Base-by-base conservation (phyloP, 305 asterid species). In the Fraxinus floribunda region DNA sequence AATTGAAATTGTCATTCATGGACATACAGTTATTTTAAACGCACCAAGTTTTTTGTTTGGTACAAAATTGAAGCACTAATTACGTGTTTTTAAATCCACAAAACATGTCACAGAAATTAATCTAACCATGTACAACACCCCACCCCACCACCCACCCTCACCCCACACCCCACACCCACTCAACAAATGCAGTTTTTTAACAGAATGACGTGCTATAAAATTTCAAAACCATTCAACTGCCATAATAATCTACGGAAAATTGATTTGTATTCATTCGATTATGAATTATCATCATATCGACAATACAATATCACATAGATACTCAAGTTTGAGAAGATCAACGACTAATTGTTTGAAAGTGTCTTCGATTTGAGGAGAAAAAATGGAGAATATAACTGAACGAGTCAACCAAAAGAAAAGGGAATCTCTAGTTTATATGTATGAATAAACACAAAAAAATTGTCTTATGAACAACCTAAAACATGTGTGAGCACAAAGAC, bases 1-100 rank as follows among this genome's bases (percentile, higher is more conserved):
- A 22, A 22, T 22, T 90, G 88, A 8, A 89, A 83, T 68, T 30
- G 41, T 79, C 11, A 74, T 66, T 9, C 3, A 26, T 4, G 7
- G 36, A 66, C 36, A 26, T 8, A 26, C 6, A 22, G 36, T 57
- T 57, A 57, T n/a, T 57, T 55, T 57, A 57, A 57, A 18, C 3
- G 36, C 36, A 3, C 73, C 9, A 2, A 10, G 74, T 24, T 66
- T 66, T 66, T 66, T 0, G n/a, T 66, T 24, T 8, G 26, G 34
- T 64, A 22, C 34, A 24, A 2, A 24, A 24, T n/a, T 62, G 72
- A 62, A 62, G 72, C 10, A 22, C 15, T 62, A 22, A 36, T 36
- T 52, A 68, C 4, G 0, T 3, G 5, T 62, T 24, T 64, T 64
- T 24, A 64, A 26, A 64, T 26, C 73, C 7, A 22, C 15, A 64